Base-by-base conservation (phyloP, 2,329 filamentous ascomycete species). In the Neonectria neomacrospora region DNA sequence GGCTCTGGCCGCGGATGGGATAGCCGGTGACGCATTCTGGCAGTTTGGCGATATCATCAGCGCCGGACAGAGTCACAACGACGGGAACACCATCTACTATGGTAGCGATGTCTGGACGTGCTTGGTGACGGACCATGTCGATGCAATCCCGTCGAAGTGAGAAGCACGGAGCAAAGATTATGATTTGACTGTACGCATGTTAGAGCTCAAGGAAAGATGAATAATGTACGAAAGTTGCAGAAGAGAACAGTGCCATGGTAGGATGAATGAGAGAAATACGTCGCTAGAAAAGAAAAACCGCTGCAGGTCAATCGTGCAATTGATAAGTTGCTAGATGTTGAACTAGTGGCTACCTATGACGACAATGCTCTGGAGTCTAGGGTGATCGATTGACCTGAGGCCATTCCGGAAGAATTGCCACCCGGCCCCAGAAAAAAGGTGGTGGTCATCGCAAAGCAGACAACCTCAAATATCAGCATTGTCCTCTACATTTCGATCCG, bases 51-150 rank as follows among this genome's bases (percentile, higher is more conserved):
- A 80, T 60, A 72, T 68, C 6, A 68, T 80, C 37, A 81, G 80
- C 74, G 76, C 65, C 9, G 82, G 82, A 2, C 75, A 77, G 64
- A 78, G 80, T 0, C 73, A 77, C 50, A 74, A 82, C 56, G 82
- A 84, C 52, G 78, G 78, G n/a, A 77, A 80, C 55, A 83, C 81
- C 12, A 79, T 84, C 62, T 83, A 80, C 68, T 80, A 78, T 30
- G 77, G 77, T 20, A 78, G 75, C 18, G 73, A 71, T 12, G 78
- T 81, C 22, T 83, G 78, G 73, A 75, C 76, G 12, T 84, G 81
- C 65, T 67, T 84, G 61, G 79, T 83, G 26, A 79, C 78, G 7
- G 73, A 84, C 48, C 81, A 84, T 64, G 75, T 83, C 16, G 61
- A 57, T 1, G 48, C 41, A 11, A 62, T 62, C 53, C 53, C 59